A percentile compares a stretch with the other conserved stretches of the same genome.
Evolutionary conservation across 192 early-diverging fungal genomes (phyloP).

Genomic region (Thoreauomyces humboldtii): DNA sequence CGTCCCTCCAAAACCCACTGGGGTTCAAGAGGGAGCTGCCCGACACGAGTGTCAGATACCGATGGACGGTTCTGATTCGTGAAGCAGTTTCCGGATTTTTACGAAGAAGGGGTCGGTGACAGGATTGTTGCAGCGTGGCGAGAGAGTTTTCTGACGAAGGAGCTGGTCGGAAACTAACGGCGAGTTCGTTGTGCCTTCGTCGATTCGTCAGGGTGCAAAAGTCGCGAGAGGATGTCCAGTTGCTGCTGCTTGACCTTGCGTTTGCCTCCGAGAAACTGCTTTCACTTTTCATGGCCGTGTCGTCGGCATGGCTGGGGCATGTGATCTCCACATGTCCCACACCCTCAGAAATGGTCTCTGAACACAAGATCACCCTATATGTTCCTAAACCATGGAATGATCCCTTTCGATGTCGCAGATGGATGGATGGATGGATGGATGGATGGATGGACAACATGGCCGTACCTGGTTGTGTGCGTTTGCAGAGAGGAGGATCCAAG

Average conservation of each 20-base stretch:
- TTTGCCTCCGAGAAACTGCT: background rate
- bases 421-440: conserved; percentile 17
- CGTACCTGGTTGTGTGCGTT: too few species aligned
- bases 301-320: background rate
- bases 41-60: conserved; percentile 31
- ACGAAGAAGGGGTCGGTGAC: background rate
- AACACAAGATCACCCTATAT: background rate
- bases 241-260: background rate
- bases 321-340: background rate
- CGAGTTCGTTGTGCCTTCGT: background rate
- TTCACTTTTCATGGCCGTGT: background rate
- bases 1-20: background rate
- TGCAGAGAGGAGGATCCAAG: too few species aligned
- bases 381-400: background rate
- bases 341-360: background rate
- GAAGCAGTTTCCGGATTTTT: conserved; percentile 28
- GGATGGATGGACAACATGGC: conserved; percentile 21
- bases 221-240: background rate
- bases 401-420: background rate
- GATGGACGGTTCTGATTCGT: conserved; percentile 12
- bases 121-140: too few species aligned
- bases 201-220: background rate
- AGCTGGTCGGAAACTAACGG: too few species aligned
- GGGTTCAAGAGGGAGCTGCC: conserved; percentile 9
- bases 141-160: too few species aligned